Percentiles rank a stretch among this genome's conserved stretches.
phyloP scores from a whole-genome alignment of 768 basidiomycete species.

The Leccinum pellstonianum region DNA sequence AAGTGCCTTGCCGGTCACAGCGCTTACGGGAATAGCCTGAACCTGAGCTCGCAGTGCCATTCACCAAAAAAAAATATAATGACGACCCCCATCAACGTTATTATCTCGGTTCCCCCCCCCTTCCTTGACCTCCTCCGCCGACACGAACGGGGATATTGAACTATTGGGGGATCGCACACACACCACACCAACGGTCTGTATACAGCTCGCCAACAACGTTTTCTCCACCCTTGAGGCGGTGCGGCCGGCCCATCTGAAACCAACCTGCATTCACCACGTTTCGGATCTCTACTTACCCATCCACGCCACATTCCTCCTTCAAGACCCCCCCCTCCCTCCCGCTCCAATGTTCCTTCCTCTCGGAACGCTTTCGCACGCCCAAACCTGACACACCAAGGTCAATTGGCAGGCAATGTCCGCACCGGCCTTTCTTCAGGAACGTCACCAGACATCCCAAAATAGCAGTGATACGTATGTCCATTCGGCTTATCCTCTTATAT shows the following conservation, averaged over 20 bases:
- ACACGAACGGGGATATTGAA: background rate
- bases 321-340: background rate
- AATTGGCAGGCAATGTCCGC: slow-evolving; percentile 7
- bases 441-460: slow-evolving; percentile 14
- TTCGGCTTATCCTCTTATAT: slow-evolving; percentile 15
- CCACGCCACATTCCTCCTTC: slow-evolving; percentile 7
- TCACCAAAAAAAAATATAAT: slow-evolving; percentile 8
- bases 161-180: background rate
- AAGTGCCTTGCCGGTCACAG: slow-evolving; percentile 39
- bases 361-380: slow-evolving; percentile 11
- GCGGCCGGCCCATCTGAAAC: slow-evolving; percentile 14
- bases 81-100: background rate
- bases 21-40: slow-evolving; percentile 29
- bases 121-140: slow-evolving; percentile 12
- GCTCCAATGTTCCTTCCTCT: background rate
- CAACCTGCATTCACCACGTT: slow-evolving; percentile 12
- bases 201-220: slow-evolving; percentile 25
- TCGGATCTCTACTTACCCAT: slow-evolving; percentile 14
- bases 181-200: slow-evolving; percentile 12
- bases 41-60: background rate
- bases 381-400: slow-evolving; percentile 14
- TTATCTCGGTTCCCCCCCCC: background rate
- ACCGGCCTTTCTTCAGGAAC: slow-evolving; percentile 20
- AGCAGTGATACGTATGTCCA: slow-evolving; percentile 16
- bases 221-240: slow-evolving; percentile 11